Base-by-base conservation (phyloP, 495 filamentous ascomycete genomes). In the Bryoglossum gracile region DNA sequence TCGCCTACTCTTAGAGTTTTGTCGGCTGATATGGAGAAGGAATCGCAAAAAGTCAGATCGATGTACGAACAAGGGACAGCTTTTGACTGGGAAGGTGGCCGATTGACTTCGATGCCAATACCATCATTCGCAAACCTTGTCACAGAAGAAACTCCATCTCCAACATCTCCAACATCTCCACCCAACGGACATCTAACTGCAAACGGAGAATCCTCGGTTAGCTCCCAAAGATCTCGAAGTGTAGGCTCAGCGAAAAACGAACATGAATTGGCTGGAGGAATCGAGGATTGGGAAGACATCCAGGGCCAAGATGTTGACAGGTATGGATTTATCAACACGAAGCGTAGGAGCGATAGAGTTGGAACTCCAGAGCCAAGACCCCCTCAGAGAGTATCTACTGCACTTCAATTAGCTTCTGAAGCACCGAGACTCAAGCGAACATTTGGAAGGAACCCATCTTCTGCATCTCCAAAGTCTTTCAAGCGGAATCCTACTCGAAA, bases 251-350 rank as follows among this genome's bases (percentile, higher is more conserved):
- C 43, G 19, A 51, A 56, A 17, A 45, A 50, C n/a, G 48, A 58
- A 38, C 61, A 67, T 30, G 69, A 75, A 64, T 65, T 82, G 11
- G 87, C 89, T 11, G 90, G 89, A 13, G 91, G 91, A 0, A 80
- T 94, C 33, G 92, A 99, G 60, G 90, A 95, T 59, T 99, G 92
- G 94, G 84, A 91, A 57, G 83, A 95, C 64, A 68, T 99, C 9
- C 73, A 83, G n/a, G 84, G 77, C n/a, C 75, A 71, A 32, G 86
- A 94, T 62, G 86, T 97, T 34, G 92, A 99, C 66, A 74, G 78
- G 59, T 99, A 97, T 63, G 92, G 92, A 14, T 99, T 99, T 69
- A 97, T 99, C 63, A 75, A 58, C 71, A 34, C 46, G 60, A 56
- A 30, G 34, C 52, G 18, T 36, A 48, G 36, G 16, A 8, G 32